Percentiles rank a stretch among this genome's conserved stretches.
These are phyloP conservation scores for Scleromitrula shiraiana DNA, from an alignment of 2,329 filamentous ascomycete genomes.

Conservation along the genomic window DNA sequence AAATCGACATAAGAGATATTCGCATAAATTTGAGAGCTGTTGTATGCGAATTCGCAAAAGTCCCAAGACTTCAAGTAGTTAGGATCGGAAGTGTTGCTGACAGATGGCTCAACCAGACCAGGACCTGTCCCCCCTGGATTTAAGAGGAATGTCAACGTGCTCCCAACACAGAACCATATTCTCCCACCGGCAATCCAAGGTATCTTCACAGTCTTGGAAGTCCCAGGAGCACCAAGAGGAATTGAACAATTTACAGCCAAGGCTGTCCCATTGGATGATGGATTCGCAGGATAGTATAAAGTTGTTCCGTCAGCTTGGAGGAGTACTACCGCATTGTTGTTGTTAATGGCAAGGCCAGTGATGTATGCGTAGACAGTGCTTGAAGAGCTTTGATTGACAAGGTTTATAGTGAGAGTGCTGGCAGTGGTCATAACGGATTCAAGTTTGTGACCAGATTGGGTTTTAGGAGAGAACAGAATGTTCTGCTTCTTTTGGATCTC, in stretches of 20 bases:
- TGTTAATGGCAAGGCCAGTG: conserved; percentile 55
- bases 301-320: conserved; percentile 60
- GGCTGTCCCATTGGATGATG: conserved; percentile 40
- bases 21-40: conserved; percentile 50
- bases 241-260: conserved; percentile 55
- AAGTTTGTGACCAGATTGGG: no score
- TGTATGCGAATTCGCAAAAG: conserved; percentile 63
- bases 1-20: conserved; percentile 73
- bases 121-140: conserved; percentile 59
- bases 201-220: conserved; percentile 52
- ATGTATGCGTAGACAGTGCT: conserved; percentile 59
- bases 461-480: conserved; percentile 12
- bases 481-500: conserved; percentile 11
- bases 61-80: conserved; percentile 56
- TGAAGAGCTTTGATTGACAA: conserved; percentile 60
- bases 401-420: conserved; percentile 45
- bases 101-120: conserved; percentile 66
- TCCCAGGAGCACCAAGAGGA: conserved; percentile 53
- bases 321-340: conserved; percentile 51
- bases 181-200: conserved; percentile 63
- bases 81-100: conserved; percentile 54
- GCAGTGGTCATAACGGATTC: neutral
- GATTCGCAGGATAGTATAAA: conserved; percentile 55
- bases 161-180: conserved; percentile 60
- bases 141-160: conserved; percentile 55